Base-by-base conservation (phyloP, 805 yeast genomes). In the Clavispora santaluciae region DNA sequence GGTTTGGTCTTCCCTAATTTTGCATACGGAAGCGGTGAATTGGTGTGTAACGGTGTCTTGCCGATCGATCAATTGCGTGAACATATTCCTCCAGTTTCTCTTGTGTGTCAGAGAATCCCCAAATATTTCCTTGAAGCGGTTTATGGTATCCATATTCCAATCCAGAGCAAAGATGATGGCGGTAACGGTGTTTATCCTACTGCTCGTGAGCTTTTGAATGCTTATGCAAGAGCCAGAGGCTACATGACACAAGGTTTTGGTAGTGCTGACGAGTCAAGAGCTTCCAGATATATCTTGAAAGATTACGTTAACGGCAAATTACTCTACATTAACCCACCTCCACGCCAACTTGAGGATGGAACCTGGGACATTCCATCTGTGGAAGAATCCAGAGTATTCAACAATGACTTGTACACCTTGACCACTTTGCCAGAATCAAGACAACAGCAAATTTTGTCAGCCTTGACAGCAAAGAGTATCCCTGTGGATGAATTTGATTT, bases 1-100 rank as follows among this genome's bases (percentile, higher is more conserved):
- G 99, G 99, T 76, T 73, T 93, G 46, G 99, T 93, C 13, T 93
- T 93, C 72, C 99, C 99, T 18, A 93, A 91, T 57, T 93, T 93
- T 60, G 98, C 98, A 6, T 86, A 86, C 60, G 86, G 96, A 18
- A 90, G 89, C 57, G 98, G 95, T 53, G 99, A 93, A 55, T 75
- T 93, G 56, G 99, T 93, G 1, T 89, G 97, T 69, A 87, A 89
- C 57, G 99, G 99, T 75, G 96, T 93, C n/a, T 73, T 93, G 42
- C 99, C 99, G 16, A 93, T 93, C 54, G 99, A 93, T 66, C 99
- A 93, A 65, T 73, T 93, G 46, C 78, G 98, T 58, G 99, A 93
- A 57, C 81, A 78, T 60, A 81, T 91, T 8, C 95, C 95, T 2
- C 98, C 99, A 10, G 73, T 83, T 6, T 83, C 88, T 39, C 68